Base-by-base conservation (phyloP, 805 yeast genomes). In the Candida golubevii region DNA sequence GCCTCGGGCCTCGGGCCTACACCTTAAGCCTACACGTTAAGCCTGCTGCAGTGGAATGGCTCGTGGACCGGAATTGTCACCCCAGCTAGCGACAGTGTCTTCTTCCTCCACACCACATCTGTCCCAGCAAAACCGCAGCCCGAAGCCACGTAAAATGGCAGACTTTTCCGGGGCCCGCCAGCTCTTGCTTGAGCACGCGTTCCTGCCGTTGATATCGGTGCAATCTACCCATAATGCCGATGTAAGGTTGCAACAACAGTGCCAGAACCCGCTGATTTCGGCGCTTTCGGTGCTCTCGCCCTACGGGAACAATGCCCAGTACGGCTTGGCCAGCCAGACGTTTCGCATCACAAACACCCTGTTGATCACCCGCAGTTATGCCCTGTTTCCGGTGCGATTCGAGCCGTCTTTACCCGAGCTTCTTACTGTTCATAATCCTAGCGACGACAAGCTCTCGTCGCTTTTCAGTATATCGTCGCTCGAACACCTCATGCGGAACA, bases 301-400 rank as follows among this genome's bases (percentile, higher is more conserved):
- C 0, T 79, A 78, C 57, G 86, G 85, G 6, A 79, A 77, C 51
- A 67, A 63, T 46, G 73, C 78, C 29, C 64, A 66, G 38, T 77
- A 77, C 44, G 58, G 61, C 33, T 53, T 60, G 6, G 60, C 73
- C 23, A 60, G 60, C 51, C 75, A 71, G 50, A 56, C 69, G 26
- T 74, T 75, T 52, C 74, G 71, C 41, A 71, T 78, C 42, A 72
- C 76, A 27, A 81, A 76, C 54, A 69, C 74, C 26, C 82, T 76
- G 56, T 63, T 77, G 36, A 66, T 74, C 33, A 74, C 81, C 14
- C 65, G 70, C 42, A 66, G 64, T 5, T 71, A 75, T 44, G 78
- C 77, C 8, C 76, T 77, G 51, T 80, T 79, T 52, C 79, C 81
- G 15, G 65, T 84, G 29, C 66, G 85, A 38, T 83, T 83, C 8